Evolutionary conservation across 305 asterid species (phyloP), one percentile per base, ranked within the genome.

Genomic region (Solanum chacoense): DNA sequence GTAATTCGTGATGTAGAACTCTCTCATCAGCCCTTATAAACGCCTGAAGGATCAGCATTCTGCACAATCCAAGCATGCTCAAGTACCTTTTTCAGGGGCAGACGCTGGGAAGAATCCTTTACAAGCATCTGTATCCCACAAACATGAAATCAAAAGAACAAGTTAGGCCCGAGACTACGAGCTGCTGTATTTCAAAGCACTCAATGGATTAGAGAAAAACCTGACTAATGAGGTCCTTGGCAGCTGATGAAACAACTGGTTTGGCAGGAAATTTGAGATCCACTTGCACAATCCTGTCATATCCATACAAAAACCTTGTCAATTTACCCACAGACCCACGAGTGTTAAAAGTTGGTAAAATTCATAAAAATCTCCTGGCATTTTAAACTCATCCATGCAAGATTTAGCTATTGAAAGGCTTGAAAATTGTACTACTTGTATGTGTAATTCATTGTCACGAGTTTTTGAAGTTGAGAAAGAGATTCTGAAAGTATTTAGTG

Each of bases 41-140:
- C 88, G 26, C 98, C 97, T 13, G 97, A 93, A 14, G 98, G 98
- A 88, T 95, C 99, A 3, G 98, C 98, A 89, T 95, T 90, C 90
- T 96, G 98, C 88, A 96, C 93, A 31, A 96, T 92, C 99, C 99
- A 96, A 8, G 98, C 96, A 92, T 96, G 99, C 93, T 95, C 99
- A 4, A 96, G 95, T 81, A 95, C 89, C 90, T 95, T 96, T 92
- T 95, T 96, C 24, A 95, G 91, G 35, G 95, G 96, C 87, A 96
- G 87, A 40, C 98, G 95, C 74, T 92, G 87, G 10, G 97, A 94
- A 87, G 95, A 94, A 88, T 94, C 98, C 93, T 93, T 96, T 76
- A 96, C 97, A 10, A 96, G 96, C 98, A 96, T 96, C 99, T 96
- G 92, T 87, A 67, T 9, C 36, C 90, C 67, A 86, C 88, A 74